These are phyloP conservation scores for Arachis stenosperma DNA, from an alignment of 306 rosid species.

Conservation along the genomic window DNA sequence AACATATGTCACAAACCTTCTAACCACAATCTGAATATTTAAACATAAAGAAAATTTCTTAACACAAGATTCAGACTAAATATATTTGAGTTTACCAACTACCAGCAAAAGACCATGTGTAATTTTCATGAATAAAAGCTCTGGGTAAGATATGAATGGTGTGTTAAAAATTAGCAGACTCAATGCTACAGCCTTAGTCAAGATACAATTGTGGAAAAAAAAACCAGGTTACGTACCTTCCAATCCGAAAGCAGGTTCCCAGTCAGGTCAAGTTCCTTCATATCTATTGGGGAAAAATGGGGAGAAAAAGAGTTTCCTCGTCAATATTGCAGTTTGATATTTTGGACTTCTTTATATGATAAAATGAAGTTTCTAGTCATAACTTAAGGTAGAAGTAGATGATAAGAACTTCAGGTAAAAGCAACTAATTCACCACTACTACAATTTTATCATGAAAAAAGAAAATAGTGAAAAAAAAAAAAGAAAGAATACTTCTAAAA, in stretches of 20 bases:
- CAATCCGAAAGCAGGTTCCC: conserved; percentile 90
- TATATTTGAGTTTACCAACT: conserved; percentile 10
- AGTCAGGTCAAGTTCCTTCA: conserved; percentile 83
- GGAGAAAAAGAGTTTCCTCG: conserved; percentile 17
- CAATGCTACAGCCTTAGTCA: conserved; percentile 25
- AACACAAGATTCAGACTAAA: conserved; percentile 13
- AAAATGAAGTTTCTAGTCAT: conserved; percentile 6
- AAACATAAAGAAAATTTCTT: conserved; percentile 4
- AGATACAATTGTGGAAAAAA: conserved; percentile 25
- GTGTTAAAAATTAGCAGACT: conserved; percentile 15
- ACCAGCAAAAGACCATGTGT: conserved; percentile 9
- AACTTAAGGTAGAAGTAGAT: conserved; percentile 28
- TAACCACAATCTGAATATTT: conserved; percentile 11
- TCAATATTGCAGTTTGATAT: not conserved
- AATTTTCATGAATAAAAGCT: conserved; percentile 2
- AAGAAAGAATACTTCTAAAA: not conserved
- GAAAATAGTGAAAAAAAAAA: not conserved
- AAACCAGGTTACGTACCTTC: conserved; percentile 66
- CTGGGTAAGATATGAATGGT: conserved; percentile 4
- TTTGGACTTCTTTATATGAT: conserved; percentile 5
- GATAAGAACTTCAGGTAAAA: conserved; percentile 24
- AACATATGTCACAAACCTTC: conserved; percentile 6
- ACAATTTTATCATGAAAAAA: not conserved
- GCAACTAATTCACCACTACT: conserved; percentile 16
- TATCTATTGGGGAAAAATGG: conserved; percentile 53